Evolutionary conservation across 805 yeast genomes (phyloP).

Genomic region (Starmera quercuum): DNA sequence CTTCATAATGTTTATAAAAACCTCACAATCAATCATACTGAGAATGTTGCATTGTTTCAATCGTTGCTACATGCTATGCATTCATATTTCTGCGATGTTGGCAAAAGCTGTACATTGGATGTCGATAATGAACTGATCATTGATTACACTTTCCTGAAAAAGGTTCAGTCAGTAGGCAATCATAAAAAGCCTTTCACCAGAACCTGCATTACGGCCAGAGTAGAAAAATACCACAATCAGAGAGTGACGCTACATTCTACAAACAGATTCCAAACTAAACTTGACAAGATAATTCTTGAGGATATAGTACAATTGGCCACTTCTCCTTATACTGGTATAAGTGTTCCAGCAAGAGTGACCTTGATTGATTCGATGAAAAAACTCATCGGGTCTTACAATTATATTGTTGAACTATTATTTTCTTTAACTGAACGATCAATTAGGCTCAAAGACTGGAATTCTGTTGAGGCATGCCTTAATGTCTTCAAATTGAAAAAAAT

Average conservation of each 20-base stretch:
- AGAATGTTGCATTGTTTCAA: conserved; percentile 56
- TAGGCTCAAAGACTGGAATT: conserved; percentile 38
- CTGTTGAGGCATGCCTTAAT: conserved; percentile 56
- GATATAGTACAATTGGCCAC: conserved; percentile 61
- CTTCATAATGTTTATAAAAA: conserved; percentile 51
- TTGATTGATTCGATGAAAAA: conserved; percentile 64
- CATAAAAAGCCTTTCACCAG: conserved; percentile 68
- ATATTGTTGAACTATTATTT: conserved; percentile 44
- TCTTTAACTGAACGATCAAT: conserved; percentile 43
- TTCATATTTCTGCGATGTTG: conserved; percentile 77
- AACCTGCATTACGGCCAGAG: conserved; percentile 64
- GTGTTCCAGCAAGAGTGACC: conserved; percentile 60
- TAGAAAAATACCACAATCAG: conserved; percentile 67
- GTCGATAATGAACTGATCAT: conserved; percentile 45
- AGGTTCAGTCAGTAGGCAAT: conserved; percentile 57
- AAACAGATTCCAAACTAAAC: conserved; percentile 57
- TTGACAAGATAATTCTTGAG: conserved; percentile 54
- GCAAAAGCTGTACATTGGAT: conserved; percentile 58
- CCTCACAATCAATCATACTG: conserved; percentile 42
- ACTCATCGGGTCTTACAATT: conserved; percentile 55
- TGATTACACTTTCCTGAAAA: conserved; percentile 47
- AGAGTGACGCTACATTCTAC: conserved; percentile 68
- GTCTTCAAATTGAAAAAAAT: conserved; percentile 52
- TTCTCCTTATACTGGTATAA: conserved; percentile 64
- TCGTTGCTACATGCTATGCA: conserved; percentile 56